Base-by-base conservation (phyloP, 2,329 filamentous ascomycete genomes). In the Talaromyces albobiverticillius region DNA sequence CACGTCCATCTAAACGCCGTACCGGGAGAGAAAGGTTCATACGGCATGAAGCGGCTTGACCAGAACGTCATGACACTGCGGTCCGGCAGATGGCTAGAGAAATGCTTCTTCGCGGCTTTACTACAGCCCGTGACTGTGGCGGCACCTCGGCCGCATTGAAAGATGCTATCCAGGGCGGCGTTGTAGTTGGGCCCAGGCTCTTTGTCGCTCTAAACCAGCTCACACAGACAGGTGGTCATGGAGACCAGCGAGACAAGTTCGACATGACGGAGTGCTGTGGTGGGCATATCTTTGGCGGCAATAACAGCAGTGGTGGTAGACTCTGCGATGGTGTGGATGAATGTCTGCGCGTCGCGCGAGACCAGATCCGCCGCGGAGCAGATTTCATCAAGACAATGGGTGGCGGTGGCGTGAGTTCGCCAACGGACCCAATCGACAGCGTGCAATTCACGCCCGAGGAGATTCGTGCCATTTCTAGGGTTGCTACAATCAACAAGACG, bases 311-410 rank as follows among this genome's bases (percentile, higher is more conserved):
- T n/a, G 58, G 65, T 1, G 77, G 76, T 1, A 67, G 74, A 5
- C 67, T 83, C 1, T 76, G 75, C 43, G 79, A 84, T 62, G 80
- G 82, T 1, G 79, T 82, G 1, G 71, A 79, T 0, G 78, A 79
- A 41, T 84, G 82, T 57, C 69, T 81, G 38, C 72, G 74, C n/a
- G 76, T 71, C 6, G 74, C 77, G 0, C 72, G 82, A 2, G 80
- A 83, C 47, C 77, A 84, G 62, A 63, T 85, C 0, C 72, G 82
- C 2, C 71, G 67, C 8, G 82, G 82, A 2, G 79, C 80, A 1
- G 80, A 85, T 60, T 84, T 84, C 60, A 76, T 86, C 65, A 85
- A 85, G 65, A 81, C 85, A 58, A 84, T 84, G 81, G 73, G 72
- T 1, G 76, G 76, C 6, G 82, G 83, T 1, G 82, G 82, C 7